Conservation (phyloP, 2,329 filamentous ascomycete species). For the Calonectria montana region DNA sequence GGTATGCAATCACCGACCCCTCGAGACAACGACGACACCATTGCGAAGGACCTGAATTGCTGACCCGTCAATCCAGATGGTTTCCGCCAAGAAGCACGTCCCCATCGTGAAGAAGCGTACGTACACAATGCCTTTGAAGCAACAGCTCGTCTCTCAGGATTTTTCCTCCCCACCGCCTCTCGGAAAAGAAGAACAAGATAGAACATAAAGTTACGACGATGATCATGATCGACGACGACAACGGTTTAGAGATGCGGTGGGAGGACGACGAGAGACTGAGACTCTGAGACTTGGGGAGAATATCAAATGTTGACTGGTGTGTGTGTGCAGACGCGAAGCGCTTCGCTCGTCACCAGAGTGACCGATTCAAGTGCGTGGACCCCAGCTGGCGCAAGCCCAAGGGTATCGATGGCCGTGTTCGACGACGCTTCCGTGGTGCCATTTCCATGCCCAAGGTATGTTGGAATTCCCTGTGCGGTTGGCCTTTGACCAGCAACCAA, state of each 20-base stretch:
- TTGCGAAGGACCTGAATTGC: constrained; percentile 34
- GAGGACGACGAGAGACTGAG: constrained; percentile 6
- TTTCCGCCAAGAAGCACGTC: constrained; percentile 99
- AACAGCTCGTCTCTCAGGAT: constrained; percentile 6
- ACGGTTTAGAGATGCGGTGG: constrained; percentile 11
- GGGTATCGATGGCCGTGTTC: constrained; percentile 99
- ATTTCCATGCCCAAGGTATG: constrained; percentile 98
- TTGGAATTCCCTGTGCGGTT: constrained; percentile 41
- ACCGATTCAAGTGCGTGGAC: constrained; percentile 93
- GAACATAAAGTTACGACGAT: constrained; percentile 24
- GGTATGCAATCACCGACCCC: constrained; percentile 45
- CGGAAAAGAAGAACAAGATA: neutral
- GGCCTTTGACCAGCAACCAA: neutral
- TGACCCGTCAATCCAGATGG: constrained; percentile 75
- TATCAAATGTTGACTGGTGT: constrained; percentile 52
- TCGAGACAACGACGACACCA: constrained; percentile 20
- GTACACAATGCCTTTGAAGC: constrained; percentile 55
- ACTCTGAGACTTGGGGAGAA: neutral
- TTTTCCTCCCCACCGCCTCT: constrained; percentile 3
- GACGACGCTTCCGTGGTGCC: constrained; percentile 96
- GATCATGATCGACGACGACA: constrained; percentile 27
- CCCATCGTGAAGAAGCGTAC: constrained; percentile 99
- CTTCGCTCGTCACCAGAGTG: constrained; percentile 98
- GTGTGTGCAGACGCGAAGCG: constrained; percentile 80
- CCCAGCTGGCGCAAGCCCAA: constrained; percentile 98